phyloP scores from a whole-genome alignment of 768 basidiomycete species.

The Fibroporia radiculosa region DNA sequence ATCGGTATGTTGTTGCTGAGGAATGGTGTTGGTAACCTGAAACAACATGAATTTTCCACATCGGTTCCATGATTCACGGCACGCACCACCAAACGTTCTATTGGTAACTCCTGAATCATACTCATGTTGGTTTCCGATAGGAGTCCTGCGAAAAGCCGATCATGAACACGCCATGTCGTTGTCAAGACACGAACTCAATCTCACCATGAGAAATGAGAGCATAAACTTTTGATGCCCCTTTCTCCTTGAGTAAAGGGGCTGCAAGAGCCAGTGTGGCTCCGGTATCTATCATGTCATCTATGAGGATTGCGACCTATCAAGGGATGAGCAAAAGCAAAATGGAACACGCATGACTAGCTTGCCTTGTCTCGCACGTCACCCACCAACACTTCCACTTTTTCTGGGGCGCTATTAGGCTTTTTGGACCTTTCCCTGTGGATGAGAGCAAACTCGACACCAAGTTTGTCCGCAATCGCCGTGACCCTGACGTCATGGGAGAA shows the following conservation, averaged over 20 bases:
- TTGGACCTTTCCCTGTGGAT: slow-evolving; percentile 87
- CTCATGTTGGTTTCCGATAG: slow-evolving; percentile 71
- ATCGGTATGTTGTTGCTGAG: slow-evolving; percentile 62
- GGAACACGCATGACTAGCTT: slow-evolving; percentile 3
- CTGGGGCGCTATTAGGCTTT: slow-evolving; percentile 55
- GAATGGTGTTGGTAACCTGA: slow-evolving; percentile 93
- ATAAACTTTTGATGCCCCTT: slow-evolving; percentile 81
- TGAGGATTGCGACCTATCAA: slow-evolving; percentile 77
- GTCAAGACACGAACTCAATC: slow-evolving; percentile 18
- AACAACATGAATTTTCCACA: slow-evolving; percentile 2
- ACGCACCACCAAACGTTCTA: slow-evolving; percentile 82
- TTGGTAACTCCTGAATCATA: slow-evolving; percentile 59
- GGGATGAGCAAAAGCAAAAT: background rate
- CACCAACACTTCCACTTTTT: slow-evolving; percentile 88
- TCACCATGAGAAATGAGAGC: slow-evolving; percentile 90
- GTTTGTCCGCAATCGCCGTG: slow-evolving; percentile 91
- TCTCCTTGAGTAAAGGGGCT: slow-evolving; percentile 76
- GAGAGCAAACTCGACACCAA: slow-evolving; percentile 90
- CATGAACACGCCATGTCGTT: slow-evolving; percentile 9
- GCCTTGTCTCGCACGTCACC: slow-evolving; percentile 91
- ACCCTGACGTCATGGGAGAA: slow-evolving; percentile 41
- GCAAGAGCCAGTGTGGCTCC: slow-evolving; percentile 86
- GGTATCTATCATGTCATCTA: slow-evolving; percentile 99
- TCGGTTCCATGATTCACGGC: background rate
- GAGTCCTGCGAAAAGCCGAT: slow-evolving; percentile 43